A percentile compares a stretch with the other conserved stretches of the same genome.
These are phyloP conservation scores for Pinus taeda DNA, from an alignment of 75 land plant species.

Conservation along the genomic window DNA sequence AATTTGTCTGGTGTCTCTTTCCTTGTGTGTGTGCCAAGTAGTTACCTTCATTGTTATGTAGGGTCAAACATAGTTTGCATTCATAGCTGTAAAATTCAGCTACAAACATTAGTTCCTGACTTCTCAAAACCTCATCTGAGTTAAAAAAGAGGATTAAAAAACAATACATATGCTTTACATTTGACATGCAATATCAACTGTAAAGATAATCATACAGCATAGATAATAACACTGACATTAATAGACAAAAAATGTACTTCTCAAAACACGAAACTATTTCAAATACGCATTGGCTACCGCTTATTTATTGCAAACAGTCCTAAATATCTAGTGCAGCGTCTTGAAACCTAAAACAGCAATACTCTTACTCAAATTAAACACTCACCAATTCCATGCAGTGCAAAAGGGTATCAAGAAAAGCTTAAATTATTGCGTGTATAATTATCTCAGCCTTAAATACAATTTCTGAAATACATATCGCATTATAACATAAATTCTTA, in stretches of 20 bases:
- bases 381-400: conserved; percentile 6
- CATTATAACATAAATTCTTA: not conserved
- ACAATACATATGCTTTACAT: too few relatives aligned
- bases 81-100: conserved; percentile 67
- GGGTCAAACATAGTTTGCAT: conserved; percentile 93
- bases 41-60: conserved; percentile 98
- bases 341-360: conserved; percentile 1
- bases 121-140: not conserved
- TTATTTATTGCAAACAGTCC: not conserved
- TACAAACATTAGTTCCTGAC: not conserved
- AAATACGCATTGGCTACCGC: too few relatives aligned
- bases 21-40: conserved; percentile 99
- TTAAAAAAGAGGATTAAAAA: not conserved
- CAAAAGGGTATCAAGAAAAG: not conserved
- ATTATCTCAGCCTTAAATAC: not conserved
- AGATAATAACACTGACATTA: not conserved
- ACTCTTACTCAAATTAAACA: not conserved
- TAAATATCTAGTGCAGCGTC: not conserved
- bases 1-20: conserved; percentile 96
- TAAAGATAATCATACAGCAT: not conserved
- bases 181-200: not conserved
- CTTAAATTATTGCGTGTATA: not conserved
- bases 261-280: too few relatives aligned
- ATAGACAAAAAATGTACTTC: not conserved
- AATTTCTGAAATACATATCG: not conserved